These are phyloP conservation scores for Endoconidiophora laricicola DNA, from an alignment of 2,329 filamentous ascomycete species.

Conservation along the genomic window DNA sequence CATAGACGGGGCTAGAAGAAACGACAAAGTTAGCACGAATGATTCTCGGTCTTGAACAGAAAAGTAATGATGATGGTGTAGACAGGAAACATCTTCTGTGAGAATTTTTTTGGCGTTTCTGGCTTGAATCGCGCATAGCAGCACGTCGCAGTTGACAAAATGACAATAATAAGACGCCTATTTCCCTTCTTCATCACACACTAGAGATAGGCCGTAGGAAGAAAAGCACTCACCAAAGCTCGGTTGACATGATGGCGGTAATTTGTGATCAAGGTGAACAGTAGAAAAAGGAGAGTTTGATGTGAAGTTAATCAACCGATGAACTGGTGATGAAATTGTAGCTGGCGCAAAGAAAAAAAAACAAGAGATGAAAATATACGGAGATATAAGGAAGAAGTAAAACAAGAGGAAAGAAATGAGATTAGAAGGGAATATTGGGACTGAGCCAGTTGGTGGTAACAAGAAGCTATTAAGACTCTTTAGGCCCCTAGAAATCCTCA, in stretches of 20 bases:
- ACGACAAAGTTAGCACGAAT: conserved; percentile 1
- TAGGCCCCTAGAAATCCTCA: no score
- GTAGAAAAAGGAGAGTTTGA: background rate
- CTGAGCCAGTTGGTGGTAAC: background rate
- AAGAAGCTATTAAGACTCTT: background rate
- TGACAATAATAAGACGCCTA: conserved; percentile 14
- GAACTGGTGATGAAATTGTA: conserved; percentile 2
- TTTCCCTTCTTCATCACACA: conserved; percentile 5
- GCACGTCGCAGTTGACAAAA: background rate
- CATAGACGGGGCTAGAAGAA: conserved; percentile 72
- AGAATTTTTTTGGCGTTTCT: background rate
- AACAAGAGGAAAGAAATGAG: background rate
- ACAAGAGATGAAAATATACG: background rate
- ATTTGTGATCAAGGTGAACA: conserved; percentile 14
- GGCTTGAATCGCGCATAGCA: background rate
- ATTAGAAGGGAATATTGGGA: background rate
- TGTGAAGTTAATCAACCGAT: background rate
- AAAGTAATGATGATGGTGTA: background rate
- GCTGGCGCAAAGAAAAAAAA: background rate
- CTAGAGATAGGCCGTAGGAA: conserved; percentile 16
- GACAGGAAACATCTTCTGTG: background rate
- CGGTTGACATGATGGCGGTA: conserved; percentile 51
- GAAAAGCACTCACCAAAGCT: conserved; percentile 57
- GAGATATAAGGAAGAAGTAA: background rate
- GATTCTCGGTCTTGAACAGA: background rate